phyloP scores from a whole-genome alignment of 1,139 yeast genomes.

The Yamadazyma atmosphaerica region DNA sequence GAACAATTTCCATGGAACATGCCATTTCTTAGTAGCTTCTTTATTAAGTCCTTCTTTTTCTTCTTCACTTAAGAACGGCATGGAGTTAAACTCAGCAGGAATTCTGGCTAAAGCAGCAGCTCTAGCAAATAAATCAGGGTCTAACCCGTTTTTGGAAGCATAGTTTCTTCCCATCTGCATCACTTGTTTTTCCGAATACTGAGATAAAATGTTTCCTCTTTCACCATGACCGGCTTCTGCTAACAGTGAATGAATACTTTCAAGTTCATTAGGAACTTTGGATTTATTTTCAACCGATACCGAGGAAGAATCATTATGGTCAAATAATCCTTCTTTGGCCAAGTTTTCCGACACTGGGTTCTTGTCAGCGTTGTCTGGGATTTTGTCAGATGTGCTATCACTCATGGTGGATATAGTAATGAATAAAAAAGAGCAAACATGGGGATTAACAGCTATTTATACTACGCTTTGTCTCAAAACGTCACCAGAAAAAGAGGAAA shows the following conservation, averaged over 20 bases:
- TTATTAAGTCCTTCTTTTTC: slow-evolving; percentile 59
- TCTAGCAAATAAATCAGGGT: slow-evolving; percentile 64
- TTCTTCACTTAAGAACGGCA: slow-evolving; percentile 56
- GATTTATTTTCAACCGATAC: slow-evolving; percentile 10
- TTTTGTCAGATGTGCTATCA: neutral
- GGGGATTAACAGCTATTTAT: neutral
- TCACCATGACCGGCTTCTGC: slow-evolving; percentile 26
- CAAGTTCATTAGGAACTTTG: slow-evolving; percentile 23
- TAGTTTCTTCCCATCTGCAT: slow-evolving; percentile 71
- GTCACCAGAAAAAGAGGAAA: too few species aligned
- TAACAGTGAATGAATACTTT: slow-evolving; percentile 19
- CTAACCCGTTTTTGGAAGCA: slow-evolving; percentile 61
- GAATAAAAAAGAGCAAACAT: neutral
- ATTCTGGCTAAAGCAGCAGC: slow-evolving; percentile 79
- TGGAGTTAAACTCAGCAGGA: slow-evolving; percentile 59
- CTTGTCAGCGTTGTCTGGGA: neutral
- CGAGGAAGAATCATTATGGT: slow-evolving; percentile 12
- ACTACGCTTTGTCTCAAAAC: too few species aligned
- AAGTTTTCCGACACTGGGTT: neutral
- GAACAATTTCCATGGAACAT: slow-evolving; percentile 59
- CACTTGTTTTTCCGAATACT: slow-evolving; percentile 64
- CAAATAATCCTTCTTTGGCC: slow-evolving; percentile 8
- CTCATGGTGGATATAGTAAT: neutral
- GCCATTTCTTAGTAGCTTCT: slow-evolving; percentile 65
- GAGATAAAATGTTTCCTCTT: slow-evolving; percentile 58